phyloP scores from a whole-genome alignment of 139 green algal genomes.

The Marvania coccoides region DNA sequence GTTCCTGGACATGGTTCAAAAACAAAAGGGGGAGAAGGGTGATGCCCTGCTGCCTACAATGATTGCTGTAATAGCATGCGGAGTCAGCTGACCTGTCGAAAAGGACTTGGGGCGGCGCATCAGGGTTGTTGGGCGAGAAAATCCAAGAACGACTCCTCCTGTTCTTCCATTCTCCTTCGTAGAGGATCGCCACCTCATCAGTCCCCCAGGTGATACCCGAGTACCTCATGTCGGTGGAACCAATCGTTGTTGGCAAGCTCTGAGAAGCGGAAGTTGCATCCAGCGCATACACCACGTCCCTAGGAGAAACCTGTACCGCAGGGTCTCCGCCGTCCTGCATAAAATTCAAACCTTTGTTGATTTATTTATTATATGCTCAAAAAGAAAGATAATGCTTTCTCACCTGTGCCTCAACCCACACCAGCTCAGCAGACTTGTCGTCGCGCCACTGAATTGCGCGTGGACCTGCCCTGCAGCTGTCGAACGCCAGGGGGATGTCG shows the following conservation, averaged over 20 bases:
- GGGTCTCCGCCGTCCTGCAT: slow-evolving; percentile 84
- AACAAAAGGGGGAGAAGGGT: no score
- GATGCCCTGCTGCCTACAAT: no score
- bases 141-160: slow-evolving; percentile 41
- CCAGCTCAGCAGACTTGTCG: slow-evolving; percentile 72
- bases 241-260: slow-evolving; percentile 10
- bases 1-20: no score
- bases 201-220: slow-evolving; percentile 79
- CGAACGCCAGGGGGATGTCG: slow-evolving; percentile 92
- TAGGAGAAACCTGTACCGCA: slow-evolving; percentile 69
- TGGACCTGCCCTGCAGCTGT: slow-evolving; percentile 69
- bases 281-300: slow-evolving; percentile 89
- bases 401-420: slow-evolving; percentile 83
- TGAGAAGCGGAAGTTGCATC: slow-evolving; percentile 17
- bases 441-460: slow-evolving; percentile 78
- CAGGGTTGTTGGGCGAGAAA: background rate
- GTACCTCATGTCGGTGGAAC: slow-evolving; percentile 59
- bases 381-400: background rate
- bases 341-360: background rate
- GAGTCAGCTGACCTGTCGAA: no score
- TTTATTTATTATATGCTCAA: no score
- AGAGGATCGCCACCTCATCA: slow-evolving; percentile 81
- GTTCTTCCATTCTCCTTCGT: slow-evolving; percentile 84
- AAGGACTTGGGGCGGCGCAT: background rate
- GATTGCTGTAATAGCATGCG: no score